Base-by-base conservation (phyloP, 805 yeast species). In the Osmozyma mogii region DNA sequence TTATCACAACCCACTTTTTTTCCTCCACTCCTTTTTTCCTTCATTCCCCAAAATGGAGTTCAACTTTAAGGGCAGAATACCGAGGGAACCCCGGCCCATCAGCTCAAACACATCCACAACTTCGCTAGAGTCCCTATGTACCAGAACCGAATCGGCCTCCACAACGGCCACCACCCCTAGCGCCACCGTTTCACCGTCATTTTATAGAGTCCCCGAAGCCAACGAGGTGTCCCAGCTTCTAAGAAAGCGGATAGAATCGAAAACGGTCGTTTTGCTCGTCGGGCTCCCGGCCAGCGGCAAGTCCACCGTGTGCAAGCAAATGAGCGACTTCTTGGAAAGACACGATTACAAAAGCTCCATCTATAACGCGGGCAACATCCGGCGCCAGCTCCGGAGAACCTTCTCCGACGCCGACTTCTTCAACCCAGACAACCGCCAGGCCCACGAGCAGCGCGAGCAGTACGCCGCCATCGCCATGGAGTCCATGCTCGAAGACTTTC, bases 331-430 rank as follows among this genome's bases (percentile, higher is more conserved):
- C 25, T 29, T 43, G 20, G 30, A 27, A 15, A 14, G 30, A 11
- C 30, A 26, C 29, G 36, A 35, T 24, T 39, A 32, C 34, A 31
- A 30, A 16, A 26, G 36, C 10, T 30, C 31, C 18, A 37, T 39
- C 9, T 71, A 61, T 43, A 71, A 71, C 38, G 75, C 76, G 16
- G 78, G 78, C 15, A 65, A 70, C 37, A 58, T 69, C 13, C 52
- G 78, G 31, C 53, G 77, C 32, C 49, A 49, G 29, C 46, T 43
- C 21, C 24, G 6, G 24, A 40, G 46, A 28, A 29, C 36, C 14
- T 53, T 53, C 32, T 43, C 54, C 32, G 52, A 51, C 37, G 41
- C 57, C n/a, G 57, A 55, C 24, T 61, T 55, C 36, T 62, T 63
- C 45, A 50, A 58, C 36, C 66, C 68, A 3, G 43, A 40, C 26